Evolutionary conservation across 2,329 filamentous ascomycete genomes (phyloP), one percentile per base, ranked within the genome.

Genomic region (Xylariaceae sp.): DNA sequence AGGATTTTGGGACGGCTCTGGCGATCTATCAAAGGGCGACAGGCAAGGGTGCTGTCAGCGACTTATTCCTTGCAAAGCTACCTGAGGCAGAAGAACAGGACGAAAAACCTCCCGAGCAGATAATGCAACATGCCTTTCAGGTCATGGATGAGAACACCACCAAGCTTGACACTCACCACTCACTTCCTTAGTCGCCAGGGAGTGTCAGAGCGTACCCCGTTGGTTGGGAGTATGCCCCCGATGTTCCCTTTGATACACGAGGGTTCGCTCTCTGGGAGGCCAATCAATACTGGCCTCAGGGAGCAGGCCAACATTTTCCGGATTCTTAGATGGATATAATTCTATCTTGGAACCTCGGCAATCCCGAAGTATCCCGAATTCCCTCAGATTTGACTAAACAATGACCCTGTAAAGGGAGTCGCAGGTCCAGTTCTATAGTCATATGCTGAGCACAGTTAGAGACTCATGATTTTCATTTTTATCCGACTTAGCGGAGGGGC

Each of bases 91-190:
- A 64, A 40, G 56, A 64, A 36, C 55, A 61, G 24, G 56, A 56
- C 11, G 45, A 51, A 11, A 58, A 45, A 19, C 23, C 58, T 14
- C 51, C 61, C 3, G 56, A 58, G 2, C 19, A 60, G 39, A 23
- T 61, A 36, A 23, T 62, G 2, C 33, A 60, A 23, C 49, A 60
- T 48, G 61, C 61, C 28, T 55, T n/a, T 1, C 36, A 60, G 24
- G 56, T 64, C 5, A 64, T 64, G 61, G 56, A 62, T 17, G 61
- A 64, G n/a, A 47, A 64, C n/a, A 64, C 61, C 0, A 64, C 61
- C 17, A 60, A 60, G 48, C 33, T 64, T 11, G 61, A 62, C 44
- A 56, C 47, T 34, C 61, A 64, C 34, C 31, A 46, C 11, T 51
- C 44, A 6, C 26, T 26, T 29, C 28, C 33, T 31, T 61, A 24